phyloP scores from a whole-genome alignment of 2,329 filamentous ascomycete genomes.

The Aspergillus eucalypticola region DNA sequence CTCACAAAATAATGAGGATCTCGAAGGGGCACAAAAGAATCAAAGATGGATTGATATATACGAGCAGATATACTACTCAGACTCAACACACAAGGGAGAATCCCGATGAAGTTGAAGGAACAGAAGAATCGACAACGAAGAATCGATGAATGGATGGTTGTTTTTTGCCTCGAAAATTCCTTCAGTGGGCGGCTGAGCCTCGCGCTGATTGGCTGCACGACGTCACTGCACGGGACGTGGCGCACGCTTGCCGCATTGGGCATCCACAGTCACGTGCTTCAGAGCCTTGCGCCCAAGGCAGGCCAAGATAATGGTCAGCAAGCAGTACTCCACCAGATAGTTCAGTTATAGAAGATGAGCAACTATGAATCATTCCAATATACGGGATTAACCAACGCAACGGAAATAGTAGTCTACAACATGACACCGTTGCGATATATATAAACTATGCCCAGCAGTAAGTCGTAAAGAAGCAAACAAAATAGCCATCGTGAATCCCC shows the following conservation, averaged over 20 bases:
- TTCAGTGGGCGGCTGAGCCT: slow-evolving; percentile 24
- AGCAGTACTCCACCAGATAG: neutral
- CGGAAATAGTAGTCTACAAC: too few species aligned
- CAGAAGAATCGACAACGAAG: neutral
- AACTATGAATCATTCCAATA: too few species aligned
- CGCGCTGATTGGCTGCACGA: slow-evolving; percentile 26
- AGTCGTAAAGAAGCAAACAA: neutral
- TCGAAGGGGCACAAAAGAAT: neutral
- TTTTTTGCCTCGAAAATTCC: slow-evolving; percentile 25
- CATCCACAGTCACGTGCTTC: slow-evolving; percentile 22
- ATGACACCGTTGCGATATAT: neutral
- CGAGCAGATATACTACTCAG: neutral
- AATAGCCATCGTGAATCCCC: neutral
- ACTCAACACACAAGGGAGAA: neutral
- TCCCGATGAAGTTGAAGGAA: neutral
- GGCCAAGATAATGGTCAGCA: slow-evolving; percentile 2
- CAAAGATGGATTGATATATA: neutral
- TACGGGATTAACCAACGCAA: neutral
- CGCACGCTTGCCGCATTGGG: slow-evolving; percentile 25
- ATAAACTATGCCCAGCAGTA: neutral
- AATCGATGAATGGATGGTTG: slow-evolving; percentile 14
- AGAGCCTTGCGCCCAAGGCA: slow-evolving; percentile 16
- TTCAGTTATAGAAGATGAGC: too few species aligned
- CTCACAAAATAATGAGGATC: too few species aligned
- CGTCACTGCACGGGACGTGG: slow-evolving; percentile 31